phyloP scores from a whole-genome alignment of 805 yeast genomes.

The Grigorovia yakushimaensis region DNA sequence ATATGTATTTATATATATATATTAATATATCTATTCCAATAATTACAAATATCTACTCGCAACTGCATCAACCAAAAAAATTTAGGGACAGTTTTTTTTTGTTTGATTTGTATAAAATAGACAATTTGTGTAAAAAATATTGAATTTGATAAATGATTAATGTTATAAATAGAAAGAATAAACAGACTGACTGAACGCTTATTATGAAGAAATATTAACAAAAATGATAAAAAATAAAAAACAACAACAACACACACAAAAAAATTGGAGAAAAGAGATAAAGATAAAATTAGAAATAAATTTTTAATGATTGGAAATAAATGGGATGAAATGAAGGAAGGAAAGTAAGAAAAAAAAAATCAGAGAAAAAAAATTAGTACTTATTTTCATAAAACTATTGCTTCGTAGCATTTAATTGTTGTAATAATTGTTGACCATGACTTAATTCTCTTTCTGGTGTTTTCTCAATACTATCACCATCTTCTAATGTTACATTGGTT shows the following conservation, averaged over 20 bases:
- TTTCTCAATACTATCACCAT: background rate
- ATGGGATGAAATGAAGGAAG: no score
- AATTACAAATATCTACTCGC: background rate
- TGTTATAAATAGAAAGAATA: background rate
- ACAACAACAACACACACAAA: no score
- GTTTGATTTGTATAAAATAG: background rate
- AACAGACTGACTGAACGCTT: background rate
- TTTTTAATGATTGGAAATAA: no score
- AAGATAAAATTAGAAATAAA: no score
- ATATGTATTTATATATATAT: no score
- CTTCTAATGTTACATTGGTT: background rate
- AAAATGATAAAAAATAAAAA: no score
- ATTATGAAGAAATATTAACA: background rate
- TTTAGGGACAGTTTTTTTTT: no score
- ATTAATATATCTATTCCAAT: background rate
- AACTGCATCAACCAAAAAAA: no score
- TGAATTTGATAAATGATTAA: background rate
- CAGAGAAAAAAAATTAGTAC: background rate
- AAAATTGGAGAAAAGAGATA: no score
- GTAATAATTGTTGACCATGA: slow-evolving; percentile 25
- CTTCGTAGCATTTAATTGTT: slow-evolving; percentile 14
- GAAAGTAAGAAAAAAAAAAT: no score
- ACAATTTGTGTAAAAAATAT: background rate
- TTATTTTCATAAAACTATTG: background rate
- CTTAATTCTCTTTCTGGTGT: slow-evolving; percentile 5